Conservation (phyloP, 805 yeast genomes). For the Tetrapisispora namnaoensis region DNA sequence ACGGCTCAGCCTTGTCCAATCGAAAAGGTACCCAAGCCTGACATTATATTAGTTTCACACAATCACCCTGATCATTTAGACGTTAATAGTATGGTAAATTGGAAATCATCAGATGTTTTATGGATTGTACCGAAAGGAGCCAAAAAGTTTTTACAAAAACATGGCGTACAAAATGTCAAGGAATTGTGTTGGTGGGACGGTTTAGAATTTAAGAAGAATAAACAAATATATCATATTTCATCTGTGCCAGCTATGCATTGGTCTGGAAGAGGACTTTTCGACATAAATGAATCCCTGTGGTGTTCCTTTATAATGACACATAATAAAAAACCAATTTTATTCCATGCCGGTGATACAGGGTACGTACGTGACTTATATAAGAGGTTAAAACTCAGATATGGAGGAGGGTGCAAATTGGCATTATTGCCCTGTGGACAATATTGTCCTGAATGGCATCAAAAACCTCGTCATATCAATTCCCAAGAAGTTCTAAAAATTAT, state of each 20-base stretch:
- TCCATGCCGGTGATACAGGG: constrained; percentile 95
- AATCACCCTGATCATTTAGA: constrained; percentile 96
- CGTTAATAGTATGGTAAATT: constrained; percentile 39
- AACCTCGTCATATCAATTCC: constrained; percentile 81
- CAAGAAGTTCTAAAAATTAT: constrained; percentile 62
- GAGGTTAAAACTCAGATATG: constrained; percentile 54
- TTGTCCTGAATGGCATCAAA: constrained; percentile 90
- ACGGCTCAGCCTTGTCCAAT: constrained; percentile 62
- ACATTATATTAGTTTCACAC: constrained; percentile 75
- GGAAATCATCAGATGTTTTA: constrained; percentile 28
- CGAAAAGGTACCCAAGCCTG: constrained; percentile 55
- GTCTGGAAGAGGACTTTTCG: constrained; percentile 81
- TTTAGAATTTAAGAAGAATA: constrained; percentile 32
- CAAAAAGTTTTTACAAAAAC: constrained; percentile 43
- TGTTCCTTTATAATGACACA: constrained; percentile 69
- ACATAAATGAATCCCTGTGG: constrained; percentile 79
- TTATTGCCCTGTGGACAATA: constrained; percentile 92
- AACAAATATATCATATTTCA: constrained; percentile 61
- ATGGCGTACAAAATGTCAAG: constrained; percentile 50
- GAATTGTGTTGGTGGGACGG: constrained; percentile 95
- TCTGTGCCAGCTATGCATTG: constrained; percentile 96
- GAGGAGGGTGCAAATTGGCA: constrained; percentile 50
- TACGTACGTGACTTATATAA: constrained; percentile 65
- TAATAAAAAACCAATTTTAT: constrained; percentile 61
- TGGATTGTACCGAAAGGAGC: constrained; percentile 91